phyloP scores from a whole-genome alignment of 2,329 filamentous ascomycete genomes.

The Bisporella sp. region DNA sequence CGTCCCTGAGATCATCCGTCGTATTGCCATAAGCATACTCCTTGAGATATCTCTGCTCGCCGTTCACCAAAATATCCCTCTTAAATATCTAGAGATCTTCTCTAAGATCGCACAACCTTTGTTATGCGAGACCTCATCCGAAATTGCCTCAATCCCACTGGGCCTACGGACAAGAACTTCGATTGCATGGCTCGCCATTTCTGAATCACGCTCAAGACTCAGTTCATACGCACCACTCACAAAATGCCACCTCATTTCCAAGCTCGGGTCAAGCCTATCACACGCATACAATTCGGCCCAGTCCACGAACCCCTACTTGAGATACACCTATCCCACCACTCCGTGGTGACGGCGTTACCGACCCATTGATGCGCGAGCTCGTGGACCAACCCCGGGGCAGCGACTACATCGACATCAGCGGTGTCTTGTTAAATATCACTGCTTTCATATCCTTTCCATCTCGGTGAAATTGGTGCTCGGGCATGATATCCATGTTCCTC shows the following conservation, averaged over 20 bases:
- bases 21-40: conserved; percentile 62
- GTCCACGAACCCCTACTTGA: conserved; percentile 68
- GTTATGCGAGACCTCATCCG: conserved; percentile 66
- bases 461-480: background rate
- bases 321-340: conserved; percentile 70
- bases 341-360: conserved; percentile 66
- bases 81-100: conserved; percentile 67
- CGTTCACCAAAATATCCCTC: conserved; percentile 62
- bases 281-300: conserved; percentile 36
- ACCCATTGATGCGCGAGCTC: conserved; percentile 73
- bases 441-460: conserved; percentile 51
- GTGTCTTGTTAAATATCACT: conserved; percentile 61
- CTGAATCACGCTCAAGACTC: conserved; percentile 10
- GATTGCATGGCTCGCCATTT: conserved; percentile 9
- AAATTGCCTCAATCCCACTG: conserved; percentile 32
- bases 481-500: conserved; percentile 57
- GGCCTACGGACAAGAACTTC: conserved; percentile 8
- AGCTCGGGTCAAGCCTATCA: conserved; percentile 10
- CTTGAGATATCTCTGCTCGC: conserved; percentile 53
- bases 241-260: conserved; percentile 11
- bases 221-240: conserved; percentile 6
- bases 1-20: conserved; percentile 57
- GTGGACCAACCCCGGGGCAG: conserved; percentile 39
- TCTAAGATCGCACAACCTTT: conserved; percentile 65
- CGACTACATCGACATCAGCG: conserved; percentile 63